Base-by-base conservation (phyloP, 805 yeast genomes). In the Peterozyma xylosa region DNA sequence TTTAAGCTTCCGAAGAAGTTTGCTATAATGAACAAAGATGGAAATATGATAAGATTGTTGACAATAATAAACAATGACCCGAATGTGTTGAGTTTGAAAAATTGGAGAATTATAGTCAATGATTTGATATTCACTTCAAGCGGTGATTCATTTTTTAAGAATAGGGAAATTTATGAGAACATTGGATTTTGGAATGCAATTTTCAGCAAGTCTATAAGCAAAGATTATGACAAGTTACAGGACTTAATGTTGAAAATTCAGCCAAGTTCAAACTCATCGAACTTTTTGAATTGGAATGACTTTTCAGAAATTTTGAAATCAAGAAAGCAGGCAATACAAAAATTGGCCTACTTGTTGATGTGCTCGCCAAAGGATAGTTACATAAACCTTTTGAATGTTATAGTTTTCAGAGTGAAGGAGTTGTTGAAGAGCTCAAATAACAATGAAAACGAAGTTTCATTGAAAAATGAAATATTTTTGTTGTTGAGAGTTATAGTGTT, bases 261-360 rank as follows among this genome's bases (percentile, higher is more conserved):
- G 42, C 74, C 81, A 3, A 66, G 78, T 17, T 60, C 70, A 9
- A 69, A 76, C 6, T 63, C 80, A 0, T 73, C 84, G 2, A 79
- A 81, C 16, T 66, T 85, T 5, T 87, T 86, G 61, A 80, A 75
- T 33, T 82, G 90, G 80, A 82, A 79, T 48, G 88, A 84, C 45
- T 42, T 37, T 32, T 75, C 81, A 13, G 93, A 85, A 51, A 68
- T 75, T 11, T 40, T 42, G 39, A 73, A 73, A 33, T 63, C 65
- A 21, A 78, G 78, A 49, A 62, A 71, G 2, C 63, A 66, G 48
- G 75, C 79, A 38, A 55, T 90, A 39, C 74, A 75, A 45, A 72
- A 95, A 42, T 68, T 87, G 1, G 65, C 85, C 0, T 86, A 80
- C 50, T 53, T 93, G 41, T 49, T 86, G 5, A 53, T 85, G 52